Evolutionary conservation across 2,329 filamentous ascomycete species (phyloP).

Genomic region (Chaetomiaceae sp.): DNA sequence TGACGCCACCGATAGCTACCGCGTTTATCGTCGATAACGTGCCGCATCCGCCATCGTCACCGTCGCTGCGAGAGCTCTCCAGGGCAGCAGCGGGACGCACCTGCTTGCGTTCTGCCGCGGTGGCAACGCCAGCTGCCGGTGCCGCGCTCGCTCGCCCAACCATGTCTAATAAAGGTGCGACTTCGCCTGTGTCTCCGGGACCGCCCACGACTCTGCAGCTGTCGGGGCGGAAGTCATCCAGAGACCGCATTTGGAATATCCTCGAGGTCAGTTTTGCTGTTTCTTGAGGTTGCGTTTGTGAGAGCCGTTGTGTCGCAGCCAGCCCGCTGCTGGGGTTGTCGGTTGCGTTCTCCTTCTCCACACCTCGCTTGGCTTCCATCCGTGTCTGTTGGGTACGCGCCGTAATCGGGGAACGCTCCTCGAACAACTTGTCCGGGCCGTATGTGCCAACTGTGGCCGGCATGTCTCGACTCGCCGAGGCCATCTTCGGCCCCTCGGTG

Average conservation of each 20-base stretch:
- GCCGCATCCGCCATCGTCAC: not conserved
- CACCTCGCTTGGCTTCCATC: not conserved
- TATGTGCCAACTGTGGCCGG: not conserved
- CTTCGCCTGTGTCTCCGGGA: constrained; percentile 1
- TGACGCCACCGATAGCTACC: constrained; percentile 16
- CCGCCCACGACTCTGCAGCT: constrained; percentile 6
- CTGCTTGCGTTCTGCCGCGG: not conserved
- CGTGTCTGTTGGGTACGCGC: not conserved
- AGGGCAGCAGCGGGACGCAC: not conserved
- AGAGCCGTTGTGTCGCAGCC: not conserved
- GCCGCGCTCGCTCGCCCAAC: not conserved
- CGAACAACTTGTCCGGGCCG: not conserved
- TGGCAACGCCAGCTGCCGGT: not conserved
- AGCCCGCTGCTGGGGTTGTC: not conserved
- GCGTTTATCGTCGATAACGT: constrained; percentile 1
- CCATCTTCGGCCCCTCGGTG: constrained; percentile 18
- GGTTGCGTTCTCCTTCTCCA: not conserved
- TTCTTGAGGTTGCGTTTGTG: not conserved
- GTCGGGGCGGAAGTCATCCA: constrained; percentile 25
- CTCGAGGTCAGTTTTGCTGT: constrained; percentile 28
- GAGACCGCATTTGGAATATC: constrained; percentile 30
- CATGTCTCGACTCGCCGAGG: constrained; percentile 16
- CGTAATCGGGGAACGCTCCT: not conserved
- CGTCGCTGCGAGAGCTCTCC: no score
- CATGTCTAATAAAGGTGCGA: constrained; percentile 7